Base-by-base conservation (phyloP, 108 stramenopile species). In the Cyclotella kingstonii region DNA sequence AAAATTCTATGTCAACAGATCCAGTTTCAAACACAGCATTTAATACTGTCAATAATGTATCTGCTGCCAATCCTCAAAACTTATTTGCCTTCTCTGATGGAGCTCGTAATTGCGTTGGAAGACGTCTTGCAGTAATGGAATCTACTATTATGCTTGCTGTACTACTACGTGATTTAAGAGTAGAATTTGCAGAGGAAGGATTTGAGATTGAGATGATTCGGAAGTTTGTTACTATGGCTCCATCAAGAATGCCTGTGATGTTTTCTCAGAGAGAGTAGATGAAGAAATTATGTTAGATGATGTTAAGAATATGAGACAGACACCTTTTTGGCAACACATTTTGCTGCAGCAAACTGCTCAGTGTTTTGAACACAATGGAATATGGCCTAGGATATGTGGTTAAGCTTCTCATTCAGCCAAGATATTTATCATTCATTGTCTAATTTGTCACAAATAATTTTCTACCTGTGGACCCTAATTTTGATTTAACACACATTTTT, bases 51-150 rank as follows among this genome's bases (percentile, higher is more conserved):
- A 52, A 42, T 21, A 42, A 64, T 28, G n/a, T n/a, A n/a, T 42
- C 72, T 0, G 65, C 66, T 10, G 72, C 72, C 29, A 73, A 73
- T 33, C 57, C 58, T 3, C 44, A 48, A 40, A 60, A 58, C 27
- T 67, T 60, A 26, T 73, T 66, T 29, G 38, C 66, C 54, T 73
- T 73, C 30, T 66, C 63, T 5, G 65, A 60, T 10, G 72, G 72
- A 1, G 72, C 72, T 5, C 26, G 72, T 1, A 73, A 73, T 45
- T 73, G 72, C 28, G 66, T 73, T n/a, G 72, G 72, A 15, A 66
- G 57, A 27, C 48, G 66, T 8, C 39, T 73, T 11, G 72, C 72
- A 4, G 36, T 67, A 3, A 17, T 67, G 40, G 72, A 73, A 60
- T 27, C 57, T 9, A 59, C 66, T 10, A 57, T 67, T 1, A 59